phyloP scores from a whole-genome alignment of 805 yeast species.

The Blastobotrys peoriensis region DNA sequence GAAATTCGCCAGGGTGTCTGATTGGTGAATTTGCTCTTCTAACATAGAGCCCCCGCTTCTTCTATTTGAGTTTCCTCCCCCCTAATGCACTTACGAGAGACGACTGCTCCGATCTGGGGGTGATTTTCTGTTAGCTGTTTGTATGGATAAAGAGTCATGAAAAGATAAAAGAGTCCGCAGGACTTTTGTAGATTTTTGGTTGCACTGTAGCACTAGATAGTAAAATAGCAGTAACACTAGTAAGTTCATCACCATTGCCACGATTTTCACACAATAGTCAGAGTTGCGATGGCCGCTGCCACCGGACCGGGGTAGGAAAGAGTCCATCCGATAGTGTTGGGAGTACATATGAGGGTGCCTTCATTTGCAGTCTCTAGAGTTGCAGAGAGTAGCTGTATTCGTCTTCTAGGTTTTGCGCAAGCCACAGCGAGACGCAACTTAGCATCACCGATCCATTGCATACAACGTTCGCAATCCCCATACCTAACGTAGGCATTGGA shows the following conservation, averaged over 20 bases:
- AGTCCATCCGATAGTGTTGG: too few species aligned
- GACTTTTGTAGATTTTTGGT: background rate
- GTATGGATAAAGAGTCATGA: background rate
- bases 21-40: too few species aligned
- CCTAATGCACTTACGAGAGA: too few species aligned
- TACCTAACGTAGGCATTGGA: constrained; percentile 81
- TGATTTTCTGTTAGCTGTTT: background rate
- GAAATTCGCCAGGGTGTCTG: constrained; percentile 13
- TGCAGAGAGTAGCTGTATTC: constrained; percentile 92
- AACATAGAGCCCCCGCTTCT: too few species aligned
- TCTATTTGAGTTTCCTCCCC: background rate
- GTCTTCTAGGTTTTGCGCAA: constrained; percentile 92
- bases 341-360: too few species aligned
- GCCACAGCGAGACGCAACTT: constrained; percentile 86
- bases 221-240: background rate
- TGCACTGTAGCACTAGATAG: background rate
- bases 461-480: constrained; percentile 87
- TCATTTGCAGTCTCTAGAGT: constrained; percentile 44
- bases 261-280: too few species aligned
- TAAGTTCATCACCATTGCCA: too few species aligned
- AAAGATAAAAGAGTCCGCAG: background rate
- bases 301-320: too few species aligned
- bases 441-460: constrained; percentile 75
- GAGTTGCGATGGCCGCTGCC: too few species aligned
- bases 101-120: too few species aligned